Evolutionary conservation across 345 rosid genomes (phyloP).

Genomic region (Jatropha curcas): DNA sequence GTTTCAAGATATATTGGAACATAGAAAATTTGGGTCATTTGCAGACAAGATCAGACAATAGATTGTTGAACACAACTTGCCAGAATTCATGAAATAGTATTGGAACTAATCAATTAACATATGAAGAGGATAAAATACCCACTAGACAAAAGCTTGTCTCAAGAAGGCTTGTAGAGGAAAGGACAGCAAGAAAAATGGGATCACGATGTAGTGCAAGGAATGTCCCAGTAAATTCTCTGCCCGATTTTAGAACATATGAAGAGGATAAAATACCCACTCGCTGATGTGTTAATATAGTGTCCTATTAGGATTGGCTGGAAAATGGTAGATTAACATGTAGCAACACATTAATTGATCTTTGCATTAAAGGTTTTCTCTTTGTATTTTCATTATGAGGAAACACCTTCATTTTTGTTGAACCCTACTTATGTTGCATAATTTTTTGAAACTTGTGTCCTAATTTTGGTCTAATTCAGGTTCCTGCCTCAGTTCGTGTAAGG

Average conservation of each 20-base stretch:
- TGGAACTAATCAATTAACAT: not conserved
- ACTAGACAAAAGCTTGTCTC: not conserved
- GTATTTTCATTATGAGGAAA: not conserved
- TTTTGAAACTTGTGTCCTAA: not conserved
- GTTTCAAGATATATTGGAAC: not conserved
- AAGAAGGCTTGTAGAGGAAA: not conserved
- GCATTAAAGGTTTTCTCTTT: not conserved
- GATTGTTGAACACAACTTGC: too few species aligned
- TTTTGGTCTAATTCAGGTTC: conserved; percentile 53
- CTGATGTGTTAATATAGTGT: not conserved
- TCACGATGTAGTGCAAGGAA: not conserved
- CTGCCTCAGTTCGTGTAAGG: conserved; percentile 95
- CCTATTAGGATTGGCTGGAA: not conserved
- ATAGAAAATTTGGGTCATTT: not conserved
- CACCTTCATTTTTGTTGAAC: not conserved
- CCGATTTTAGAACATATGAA: too few species aligned
- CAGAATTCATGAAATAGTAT: not conserved
- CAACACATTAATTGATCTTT: not conserved
- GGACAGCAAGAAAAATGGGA: not conserved
- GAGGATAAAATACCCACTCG: too few species aligned
- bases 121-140: not conserved
- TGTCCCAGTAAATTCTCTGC: not conserved
- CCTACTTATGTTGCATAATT: not conserved
- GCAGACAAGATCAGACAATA: not conserved
- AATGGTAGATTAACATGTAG: not conserved